Percentiles rank a stretch among this genome's conserved stretches.
Evolutionary conservation across 257 asterid genomes (phyloP).

Genomic region (Paraleonurus japonicus): DNA sequence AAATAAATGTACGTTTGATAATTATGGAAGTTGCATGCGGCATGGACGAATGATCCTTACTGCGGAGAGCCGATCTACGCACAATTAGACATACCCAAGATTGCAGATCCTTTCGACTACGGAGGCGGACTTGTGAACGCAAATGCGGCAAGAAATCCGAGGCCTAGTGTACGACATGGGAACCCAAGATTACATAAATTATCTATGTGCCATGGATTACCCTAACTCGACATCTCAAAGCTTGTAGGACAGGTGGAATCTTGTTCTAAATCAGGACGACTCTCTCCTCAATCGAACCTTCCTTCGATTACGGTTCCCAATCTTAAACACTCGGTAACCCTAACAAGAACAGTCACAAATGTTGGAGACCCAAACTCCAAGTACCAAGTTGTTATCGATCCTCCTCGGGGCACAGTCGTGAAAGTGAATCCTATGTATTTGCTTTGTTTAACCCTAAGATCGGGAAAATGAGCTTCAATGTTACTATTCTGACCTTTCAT

Average conservation of each 20-base stretch:
- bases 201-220: slow-evolving; percentile 37
- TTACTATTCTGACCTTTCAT: slow-evolving; percentile 21
- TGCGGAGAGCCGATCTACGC: slow-evolving; percentile 26
- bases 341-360: slow-evolving; percentile 37
- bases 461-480: slow-evolving; percentile 23
- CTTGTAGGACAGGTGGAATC: not conserved
- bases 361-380: slow-evolving; percentile 34
- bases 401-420: slow-evolving; percentile 30
- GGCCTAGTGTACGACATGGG: slow-evolving; percentile 36
- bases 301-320: slow-evolving; percentile 40
- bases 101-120: slow-evolving; percentile 32
- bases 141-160: slow-evolving; percentile 26
- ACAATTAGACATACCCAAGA: slow-evolving; percentile 10
- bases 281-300: slow-evolving; percentile 35
- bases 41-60: slow-evolving; percentile 32
- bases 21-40: too few species aligned
- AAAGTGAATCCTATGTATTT: slow-evolving; percentile 29
- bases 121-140: slow-evolving; percentile 37
- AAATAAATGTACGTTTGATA: too few species aligned
- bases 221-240: not conserved
- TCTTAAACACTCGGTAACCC: not conserved
- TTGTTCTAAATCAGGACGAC: slow-evolving; percentile 13
- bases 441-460: slow-evolving; percentile 23
- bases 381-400: slow-evolving; percentile 23
- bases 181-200: slow-evolving; percentile 29